Base-by-base conservation (phyloP, 306 rosid species). In the Prunus mongolica region DNA sequence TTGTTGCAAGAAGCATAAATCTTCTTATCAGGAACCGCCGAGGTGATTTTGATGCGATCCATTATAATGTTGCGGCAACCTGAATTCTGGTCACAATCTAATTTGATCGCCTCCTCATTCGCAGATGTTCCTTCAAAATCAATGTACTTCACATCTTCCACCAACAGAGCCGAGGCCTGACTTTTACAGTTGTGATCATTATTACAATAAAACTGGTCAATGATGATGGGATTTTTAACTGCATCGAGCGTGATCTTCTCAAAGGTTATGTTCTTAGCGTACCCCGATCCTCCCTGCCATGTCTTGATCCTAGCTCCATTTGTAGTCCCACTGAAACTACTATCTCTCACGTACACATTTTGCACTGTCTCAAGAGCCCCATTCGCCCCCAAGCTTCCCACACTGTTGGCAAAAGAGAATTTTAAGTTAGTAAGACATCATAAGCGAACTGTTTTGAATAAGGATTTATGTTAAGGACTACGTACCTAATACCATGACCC, bases 401-500 rank as follows among this genome's bases (percentile, higher is more conserved):
- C 79, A 38, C 63, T 76, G 55, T 11, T 27, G 6, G 20, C 41
- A 38, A 45, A 38, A 14, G 67, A 5, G 24, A 22, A 12, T 55
- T 62, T 56, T 27, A 80, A 14, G 67, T 62, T 15, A 0, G 11
- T 45, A 45, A 46, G 34, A 49, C 1, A 38, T 7, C 44, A 6
- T 7, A 38, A 38, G 9, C 44, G 0, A 38, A 38, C 44, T 38
- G 0, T 38, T 38, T 7, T 1, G 9, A 38, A 38, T 38, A 38
- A 38, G 44, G 8, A 38, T 0, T 38, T 7, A 4, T 38, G 9
- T 38, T 38, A 38, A 38, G 8, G 44, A 38, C 44, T 38, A 49
- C 68, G 25, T 46, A 86, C 93, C 88, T 89, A 47, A 89, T 89
- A 57, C 90, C 93, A 18, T 89, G 90, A 49, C 84, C 85, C 0